A percentile compares a stretch with the other conserved stretches of the same genome.
Conservation (phyloP, 163 green algal species). For the Scenedesmus sp. region DNA sequence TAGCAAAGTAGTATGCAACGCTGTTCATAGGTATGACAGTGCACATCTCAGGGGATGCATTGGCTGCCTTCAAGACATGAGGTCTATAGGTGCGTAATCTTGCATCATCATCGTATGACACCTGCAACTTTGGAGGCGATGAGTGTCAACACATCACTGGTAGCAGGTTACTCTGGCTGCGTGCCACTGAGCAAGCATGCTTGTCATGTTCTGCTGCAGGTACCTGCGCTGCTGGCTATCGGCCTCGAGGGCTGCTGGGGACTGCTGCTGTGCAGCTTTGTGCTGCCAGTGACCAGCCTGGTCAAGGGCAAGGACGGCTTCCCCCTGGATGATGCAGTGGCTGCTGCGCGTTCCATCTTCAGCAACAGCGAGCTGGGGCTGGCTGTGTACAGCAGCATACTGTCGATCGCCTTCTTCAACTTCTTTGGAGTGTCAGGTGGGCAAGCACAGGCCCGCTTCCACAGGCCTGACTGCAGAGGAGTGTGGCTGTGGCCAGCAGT, state of each 20-base stretch:
- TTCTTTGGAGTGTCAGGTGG: constrained; percentile 77
- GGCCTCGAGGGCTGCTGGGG: constrained; percentile 88
- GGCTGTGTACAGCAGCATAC: constrained; percentile 63
- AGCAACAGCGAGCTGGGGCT: constrained; percentile 52
- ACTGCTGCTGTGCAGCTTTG: constrained; percentile 71
- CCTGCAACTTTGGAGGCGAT: no score
- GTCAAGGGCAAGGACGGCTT: constrained; percentile 66
- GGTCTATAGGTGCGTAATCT: no score
- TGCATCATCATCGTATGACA: no score
- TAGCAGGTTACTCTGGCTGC: no score
- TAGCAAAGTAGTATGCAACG: no score
- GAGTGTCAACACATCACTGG: no score
- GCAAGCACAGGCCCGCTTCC: no score
- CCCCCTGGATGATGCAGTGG: constrained; percentile 57
- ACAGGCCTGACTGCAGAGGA: not conserved
- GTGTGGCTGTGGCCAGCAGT: not conserved
- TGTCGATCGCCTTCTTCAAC: constrained; percentile 90
- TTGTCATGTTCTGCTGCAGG: not conserved
- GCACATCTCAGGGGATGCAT: no score
- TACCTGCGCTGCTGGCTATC: constrained; percentile 77
- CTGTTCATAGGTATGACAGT: no score
- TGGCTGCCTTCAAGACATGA: no score
- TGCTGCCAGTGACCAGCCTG: constrained; percentile 76
- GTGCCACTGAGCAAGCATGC: not conserved
- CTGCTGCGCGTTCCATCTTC: constrained; percentile 62